phyloP scores from a whole-genome alignment of 768 basidiomycete species.

The Termitomyces sp. region DNA sequence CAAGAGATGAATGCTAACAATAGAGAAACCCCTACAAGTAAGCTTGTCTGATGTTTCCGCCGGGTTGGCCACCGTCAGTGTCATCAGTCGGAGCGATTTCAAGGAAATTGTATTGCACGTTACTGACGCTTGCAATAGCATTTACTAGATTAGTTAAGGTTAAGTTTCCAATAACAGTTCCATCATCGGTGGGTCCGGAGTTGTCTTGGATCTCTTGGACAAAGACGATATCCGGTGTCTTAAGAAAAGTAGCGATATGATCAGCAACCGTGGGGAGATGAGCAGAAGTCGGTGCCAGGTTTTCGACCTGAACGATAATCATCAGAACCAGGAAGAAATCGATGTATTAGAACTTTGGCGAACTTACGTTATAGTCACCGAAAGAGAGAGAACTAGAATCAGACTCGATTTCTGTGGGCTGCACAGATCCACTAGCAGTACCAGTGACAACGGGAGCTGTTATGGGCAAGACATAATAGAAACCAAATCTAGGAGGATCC shows the following conservation, averaged over 20 bases:
- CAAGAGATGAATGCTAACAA: neutral
- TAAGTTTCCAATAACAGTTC: constrained; percentile 46
- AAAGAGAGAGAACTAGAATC: constrained; percentile 37
- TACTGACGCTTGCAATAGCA: constrained; percentile 39
- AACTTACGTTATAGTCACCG: constrained; percentile 55
- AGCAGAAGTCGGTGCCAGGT: constrained; percentile 43
- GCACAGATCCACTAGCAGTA: constrained; percentile 25
- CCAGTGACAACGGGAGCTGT: constrained; percentile 47
- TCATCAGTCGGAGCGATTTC: constrained; percentile 48
- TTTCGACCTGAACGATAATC: constrained; percentile 39
- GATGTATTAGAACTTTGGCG: neutral
- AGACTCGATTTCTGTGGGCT: constrained; percentile 35
- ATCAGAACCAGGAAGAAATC: neutral
- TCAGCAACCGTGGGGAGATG: constrained; percentile 45
- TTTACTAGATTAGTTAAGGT: constrained; percentile 45
- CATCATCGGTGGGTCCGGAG: constrained; percentile 46
- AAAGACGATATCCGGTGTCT: constrained; percentile 54
- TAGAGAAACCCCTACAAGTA: constrained; percentile 37
- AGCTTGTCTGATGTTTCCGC: constrained; percentile 59
- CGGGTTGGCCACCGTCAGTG: constrained; percentile 55
- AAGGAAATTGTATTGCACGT: constrained; percentile 42
- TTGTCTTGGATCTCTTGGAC: constrained; percentile 65
- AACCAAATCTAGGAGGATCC: constrained; percentile 33
- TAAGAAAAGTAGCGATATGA: constrained; percentile 46
- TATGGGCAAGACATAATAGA: constrained; percentile 52